Base-by-base conservation (phyloP, 2,329 filamentous ascomycete genomes). In the Herpomyces periplanetae region DNA sequence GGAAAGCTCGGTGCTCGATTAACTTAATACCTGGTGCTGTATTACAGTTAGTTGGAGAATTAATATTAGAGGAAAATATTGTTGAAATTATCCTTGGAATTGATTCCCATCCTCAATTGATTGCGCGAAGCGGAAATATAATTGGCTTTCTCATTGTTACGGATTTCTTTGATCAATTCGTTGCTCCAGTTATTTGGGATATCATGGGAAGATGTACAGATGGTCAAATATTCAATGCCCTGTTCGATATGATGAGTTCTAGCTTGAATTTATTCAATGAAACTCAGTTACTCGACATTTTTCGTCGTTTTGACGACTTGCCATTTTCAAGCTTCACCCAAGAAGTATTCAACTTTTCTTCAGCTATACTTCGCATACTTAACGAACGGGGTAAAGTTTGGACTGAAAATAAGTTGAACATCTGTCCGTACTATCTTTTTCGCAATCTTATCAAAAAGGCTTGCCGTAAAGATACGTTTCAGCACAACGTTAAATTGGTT, bases 51-150 rank as follows among this genome's bases (percentile, higher is more conserved):
- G n/a, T 7, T 7, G 14, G 14, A 15, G 7, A n/a, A 7, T n/a
- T 15, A n/a, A n/a, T 7, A 15, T 15, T 61, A 8, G 40, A 47
- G 4, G 60, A 62, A 15, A 56, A 58, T 20, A 43, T 91, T 11
- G 52, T 85, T 10, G 56, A 71, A 23, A 91, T 88, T 36, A 57
- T 96, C 17, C 51, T 88, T 19, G 68, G 75, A 2, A 58, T 75
- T 7, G 71, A 71, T 21, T 88, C 75, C 13, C 80, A 91, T 31
- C 69, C 73, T 1, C 71, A 87, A 31, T 55, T 91, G 20, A 80
- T 84, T 9, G 47, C 51, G 13, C 57, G 71, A 27, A 66, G 66
- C 30, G 49, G 51, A 15, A 85, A 87, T 26, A 64, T 91, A 20
- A 46, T 88, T 18, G 66, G 66, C 1, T 91, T 91, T 30, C 44